Evolutionary conservation across 192 early-diverging fungal species (phyloP), one percentile per base, ranked within the genome.

Genomic region (Backusella macrospora): DNA sequence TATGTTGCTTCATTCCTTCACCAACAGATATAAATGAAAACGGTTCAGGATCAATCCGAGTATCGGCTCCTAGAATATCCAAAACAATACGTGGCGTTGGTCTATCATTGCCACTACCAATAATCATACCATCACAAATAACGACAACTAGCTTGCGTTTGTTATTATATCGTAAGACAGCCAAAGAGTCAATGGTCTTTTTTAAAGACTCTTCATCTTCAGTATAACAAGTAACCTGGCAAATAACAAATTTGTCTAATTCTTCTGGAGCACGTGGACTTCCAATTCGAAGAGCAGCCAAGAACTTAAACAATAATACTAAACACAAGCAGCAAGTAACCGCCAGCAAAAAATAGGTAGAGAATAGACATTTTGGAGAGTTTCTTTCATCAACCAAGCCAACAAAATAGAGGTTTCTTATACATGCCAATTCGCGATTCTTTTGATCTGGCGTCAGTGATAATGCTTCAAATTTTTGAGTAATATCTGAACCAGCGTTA

Each of bases 1-100:
- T 99, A 81, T 92, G 87, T 80, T 96, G 96, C 83, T 91, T 90
- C 49, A 85, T 86, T 59, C 96, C 96, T 76, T 97, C 96, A 46
- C 95, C 97, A 12, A 99, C 83, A 15, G 95, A 93, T 65, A 91
- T 83, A 87, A 95, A 99, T 0, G 87, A 85, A 70, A 93, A 80
- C 15, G 94, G 87, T 26, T 96, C 89, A 18, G 90, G 90, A 69
- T 93, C 90, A 14, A 91, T 65, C 66, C 82, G 80, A 21, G 92
- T 90, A 78, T 96, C 95, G 0, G 95, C 93, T 55, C 95, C 95
- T 6, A 96, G 78, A 40, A 96, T 89, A 72, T 96, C 93, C n/a
- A 98, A 86, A 0, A 97, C 96, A 72, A 99, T 96, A 65, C 93
- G 85, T n/a, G 97, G 96, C 4, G 98, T 99, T 0, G 98, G 92